These are phyloP conservation scores for Arthrobotrys pseudoclavata DNA, from an alignment of 2,329 filamentous ascomycete genomes.

Conservation along the genomic window DNA sequence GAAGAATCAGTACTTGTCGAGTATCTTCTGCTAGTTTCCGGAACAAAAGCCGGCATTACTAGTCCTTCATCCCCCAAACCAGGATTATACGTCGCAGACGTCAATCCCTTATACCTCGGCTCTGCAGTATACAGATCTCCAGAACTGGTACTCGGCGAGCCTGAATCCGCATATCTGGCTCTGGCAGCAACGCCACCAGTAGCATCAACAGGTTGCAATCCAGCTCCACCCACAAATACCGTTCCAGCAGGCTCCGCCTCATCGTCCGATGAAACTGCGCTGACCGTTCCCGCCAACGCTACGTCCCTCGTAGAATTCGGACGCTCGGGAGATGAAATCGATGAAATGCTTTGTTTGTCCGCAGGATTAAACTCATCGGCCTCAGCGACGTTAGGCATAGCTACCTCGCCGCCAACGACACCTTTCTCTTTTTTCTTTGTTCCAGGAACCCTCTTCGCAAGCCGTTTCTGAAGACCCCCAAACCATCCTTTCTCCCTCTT, in stretches of 20 bases:
- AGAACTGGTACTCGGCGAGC: constrained; percentile 38
- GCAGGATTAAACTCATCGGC: constrained; percentile 22
- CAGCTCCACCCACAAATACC: constrained; percentile 2
- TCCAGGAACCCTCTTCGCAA: constrained; percentile 33
- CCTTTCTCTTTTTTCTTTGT: constrained; percentile 24
- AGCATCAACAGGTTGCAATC: background rate
- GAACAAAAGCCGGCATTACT: constrained; percentile 49
- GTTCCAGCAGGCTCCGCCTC: constrained; percentile 17
- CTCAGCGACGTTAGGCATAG: constrained; percentile 8
- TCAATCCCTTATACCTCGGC: constrained; percentile 47
- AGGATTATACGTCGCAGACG: constrained; percentile 54
- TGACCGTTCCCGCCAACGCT: constrained; percentile 33
- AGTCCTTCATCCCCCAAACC: constrained; percentile 32
- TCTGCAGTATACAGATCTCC: constrained; percentile 46
- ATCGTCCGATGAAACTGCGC: constrained; percentile 30
- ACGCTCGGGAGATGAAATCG: constrained; percentile 42
- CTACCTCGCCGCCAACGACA: background rate
- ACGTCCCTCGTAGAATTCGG: constrained; percentile 35
- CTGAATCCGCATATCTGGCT: constrained; percentile 33
- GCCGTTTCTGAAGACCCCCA: constrained; percentile 43
- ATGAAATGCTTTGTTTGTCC: constrained; percentile 34
- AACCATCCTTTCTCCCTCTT: constrained; percentile 57
- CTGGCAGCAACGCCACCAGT: background rate
- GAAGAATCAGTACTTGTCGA: constrained; percentile 33
- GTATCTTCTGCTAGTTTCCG: constrained; percentile 11